Percentiles rank a stretch among this genome's conserved stretches.
Evolutionary conservation across 116 monocot genomes (phyloP).

Genomic region (Posidonia oceanica): DNA sequence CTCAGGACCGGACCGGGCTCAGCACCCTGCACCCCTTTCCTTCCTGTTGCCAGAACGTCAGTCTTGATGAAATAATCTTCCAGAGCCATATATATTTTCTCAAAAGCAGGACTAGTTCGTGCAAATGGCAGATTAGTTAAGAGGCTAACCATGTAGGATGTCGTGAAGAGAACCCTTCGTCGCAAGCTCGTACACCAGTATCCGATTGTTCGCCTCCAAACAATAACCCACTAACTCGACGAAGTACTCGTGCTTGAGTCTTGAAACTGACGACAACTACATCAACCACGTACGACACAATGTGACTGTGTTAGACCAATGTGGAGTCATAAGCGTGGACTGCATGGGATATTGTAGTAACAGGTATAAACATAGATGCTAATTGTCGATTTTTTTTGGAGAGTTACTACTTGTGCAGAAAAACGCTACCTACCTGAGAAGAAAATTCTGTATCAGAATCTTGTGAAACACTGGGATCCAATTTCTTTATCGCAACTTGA

Average conservation of each 20-base stretch:
- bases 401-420: no score
- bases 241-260: slow-evolving; percentile 60
- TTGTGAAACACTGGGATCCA: slow-evolving; percentile 49
- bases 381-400: no score
- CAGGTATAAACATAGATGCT: no score
- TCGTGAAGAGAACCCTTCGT: slow-evolving; percentile 79
- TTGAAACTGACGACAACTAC: slow-evolving; percentile 62
- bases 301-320: background rate
- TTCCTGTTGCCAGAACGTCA: slow-evolving; percentile 5
- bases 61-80: background rate
- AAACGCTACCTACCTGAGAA: slow-evolving; percentile 47
- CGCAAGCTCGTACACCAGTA: slow-evolving; percentile 65
- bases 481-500: slow-evolving; percentile 62
- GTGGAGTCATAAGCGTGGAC: background rate
- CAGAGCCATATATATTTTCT: no score
- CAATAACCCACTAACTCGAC: slow-evolving; percentile 64
- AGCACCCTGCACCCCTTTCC: slow-evolving; percentile 29
- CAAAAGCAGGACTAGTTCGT: no score
- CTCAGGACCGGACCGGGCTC: slow-evolving; percentile 35
- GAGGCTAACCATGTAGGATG: slow-evolving; percentile 50
- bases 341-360: no score
- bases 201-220: slow-evolving; percentile 54
- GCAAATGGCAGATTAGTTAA: no score
- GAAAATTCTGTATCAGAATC: slow-evolving; percentile 65
- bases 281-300: background rate